Evolutionary conservation across 2,329 filamentous ascomycete species (phyloP).

Genomic region (Pestalotiopsis sp.): DNA sequence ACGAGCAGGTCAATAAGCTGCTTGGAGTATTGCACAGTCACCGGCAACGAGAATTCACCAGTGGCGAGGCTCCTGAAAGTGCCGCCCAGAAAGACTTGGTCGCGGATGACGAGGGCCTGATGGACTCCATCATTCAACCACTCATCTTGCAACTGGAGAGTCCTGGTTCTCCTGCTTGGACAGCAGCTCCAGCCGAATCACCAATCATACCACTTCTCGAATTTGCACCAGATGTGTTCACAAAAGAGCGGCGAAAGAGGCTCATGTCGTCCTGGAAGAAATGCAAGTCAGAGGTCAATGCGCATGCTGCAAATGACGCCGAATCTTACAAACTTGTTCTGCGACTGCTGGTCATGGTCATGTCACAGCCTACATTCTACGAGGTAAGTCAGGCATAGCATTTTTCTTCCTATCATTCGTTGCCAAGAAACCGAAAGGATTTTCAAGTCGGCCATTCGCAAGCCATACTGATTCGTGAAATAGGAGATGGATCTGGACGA

Average conservation of each 20-base stretch:
- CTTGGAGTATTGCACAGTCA: not conserved
- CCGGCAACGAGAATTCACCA: not conserved
- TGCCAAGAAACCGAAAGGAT: not conserved
- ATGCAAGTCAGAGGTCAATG: slow-evolving; percentile 23
- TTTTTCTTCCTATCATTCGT: not conserved
- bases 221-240: slow-evolving; percentile 29
- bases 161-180: slow-evolving; percentile 25
- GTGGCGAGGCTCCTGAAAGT: no score
- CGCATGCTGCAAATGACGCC: slow-evolving; percentile 21
- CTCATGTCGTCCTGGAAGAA: slow-evolving; percentile 35
- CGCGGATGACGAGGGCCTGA: slow-evolving; percentile 12
- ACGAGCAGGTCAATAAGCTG: not conserved
- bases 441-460: not conserved
- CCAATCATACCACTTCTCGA: slow-evolving; percentile 25
- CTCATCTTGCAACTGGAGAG: slow-evolving; percentile 24
- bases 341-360: slow-evolving; percentile 29
- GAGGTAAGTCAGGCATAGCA: slow-evolving; percentile 23
- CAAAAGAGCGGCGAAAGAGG: slow-evolving; percentile 32
- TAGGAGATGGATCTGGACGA: slow-evolving; percentile 34
- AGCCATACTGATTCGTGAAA: slow-evolving; percentile 14
- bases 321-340: slow-evolving; percentile 25
- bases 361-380: slow-evolving; percentile 35
- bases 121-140: slow-evolving; percentile 27
- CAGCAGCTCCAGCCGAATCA: slow-evolving; percentile 23
- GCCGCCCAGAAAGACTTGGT: not conserved